phyloP scores from a whole-genome alignment of 345 rosid genomes.

The Zanthoxylum bungeanum region DNA sequence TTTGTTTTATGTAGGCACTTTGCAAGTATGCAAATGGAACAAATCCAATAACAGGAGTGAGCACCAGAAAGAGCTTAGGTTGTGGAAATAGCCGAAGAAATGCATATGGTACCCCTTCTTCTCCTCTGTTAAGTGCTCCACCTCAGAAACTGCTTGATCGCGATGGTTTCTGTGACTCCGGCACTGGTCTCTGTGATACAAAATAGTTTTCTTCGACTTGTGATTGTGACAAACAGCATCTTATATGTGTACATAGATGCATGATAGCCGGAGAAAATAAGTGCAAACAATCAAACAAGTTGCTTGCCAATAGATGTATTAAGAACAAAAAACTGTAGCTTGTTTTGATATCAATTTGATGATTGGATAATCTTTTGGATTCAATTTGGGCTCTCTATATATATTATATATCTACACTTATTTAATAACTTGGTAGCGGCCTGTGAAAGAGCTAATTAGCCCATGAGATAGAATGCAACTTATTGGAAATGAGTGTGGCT shows the following conservation, averaged over 20 bases:
- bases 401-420: too few species aligned
- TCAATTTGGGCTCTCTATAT: not conserved
- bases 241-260: not conserved
- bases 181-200: constrained; percentile 71
- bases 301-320: not conserved
- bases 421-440: not conserved
- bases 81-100: constrained; percentile 81
- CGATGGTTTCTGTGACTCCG: constrained; percentile 78
- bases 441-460: not conserved
- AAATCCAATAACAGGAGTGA: constrained; percentile 76
- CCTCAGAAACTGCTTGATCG: constrained; percentile 79
- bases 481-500: not conserved
- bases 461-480: not conserved
- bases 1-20: constrained; percentile 51
- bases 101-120: constrained; percentile 83
- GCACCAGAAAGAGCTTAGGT: constrained; percentile 81
- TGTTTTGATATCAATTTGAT: not conserved
- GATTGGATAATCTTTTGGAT: not conserved
- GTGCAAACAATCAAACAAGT: too few species aligned
- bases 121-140: constrained; percentile 83
- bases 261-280: not conserved
- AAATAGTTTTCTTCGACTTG: constrained; percentile 17
- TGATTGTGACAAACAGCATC: not conserved
- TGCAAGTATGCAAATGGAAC: constrained; percentile 94
- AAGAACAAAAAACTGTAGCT: not conserved